phyloP scores from a whole-genome alignment of 2,329 filamentous ascomycete genomes.

The Alternaria tenuissima region DNA sequence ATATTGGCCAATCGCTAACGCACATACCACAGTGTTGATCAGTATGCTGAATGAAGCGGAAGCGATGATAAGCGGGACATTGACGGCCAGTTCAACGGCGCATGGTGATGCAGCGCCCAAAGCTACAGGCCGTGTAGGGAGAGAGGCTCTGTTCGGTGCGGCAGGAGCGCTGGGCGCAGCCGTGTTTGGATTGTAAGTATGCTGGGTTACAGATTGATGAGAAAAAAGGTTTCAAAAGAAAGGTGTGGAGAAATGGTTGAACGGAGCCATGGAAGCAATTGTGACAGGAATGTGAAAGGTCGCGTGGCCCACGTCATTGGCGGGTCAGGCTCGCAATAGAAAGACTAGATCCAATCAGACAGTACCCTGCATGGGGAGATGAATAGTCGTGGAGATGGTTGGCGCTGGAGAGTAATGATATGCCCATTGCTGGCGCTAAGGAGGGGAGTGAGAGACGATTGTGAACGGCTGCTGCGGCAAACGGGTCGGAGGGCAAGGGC shows the following conservation, averaged over 20 bases:
- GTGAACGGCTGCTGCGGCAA: constrained; percentile 24
- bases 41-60: constrained; percentile 4
- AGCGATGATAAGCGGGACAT: neutral
- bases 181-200: neutral
- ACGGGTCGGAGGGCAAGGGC: constrained; percentile 20
- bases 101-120: neutral
- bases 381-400: constrained; percentile 11
- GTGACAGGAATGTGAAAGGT: constrained; percentile 5
- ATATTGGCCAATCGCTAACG: neutral
- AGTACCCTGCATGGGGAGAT: constrained; percentile 10
- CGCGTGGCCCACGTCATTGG: constrained; percentile 20
- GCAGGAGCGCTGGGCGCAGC: neutral
- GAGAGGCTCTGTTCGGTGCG: neutral
- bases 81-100: neutral
- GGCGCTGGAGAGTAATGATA: constrained; percentile 9
- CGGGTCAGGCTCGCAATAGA: constrained; percentile 1
- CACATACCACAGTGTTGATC: constrained; percentile 1
- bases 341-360: constrained; percentile 2
- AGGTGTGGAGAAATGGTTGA: constrained; percentile 1
- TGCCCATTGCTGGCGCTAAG: constrained; percentile 11
- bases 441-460: constrained; percentile 7
- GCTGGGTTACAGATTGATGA: neutral
- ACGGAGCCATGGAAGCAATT: neutral
- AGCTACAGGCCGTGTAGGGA: neutral
- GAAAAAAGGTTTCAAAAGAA: constrained; percentile 2